Percentiles rank a stretch among this genome's conserved stretches.
Conservation (phyloP, 108 stramenopile genomes). For the Cafeteria roenbergensis region DNA sequence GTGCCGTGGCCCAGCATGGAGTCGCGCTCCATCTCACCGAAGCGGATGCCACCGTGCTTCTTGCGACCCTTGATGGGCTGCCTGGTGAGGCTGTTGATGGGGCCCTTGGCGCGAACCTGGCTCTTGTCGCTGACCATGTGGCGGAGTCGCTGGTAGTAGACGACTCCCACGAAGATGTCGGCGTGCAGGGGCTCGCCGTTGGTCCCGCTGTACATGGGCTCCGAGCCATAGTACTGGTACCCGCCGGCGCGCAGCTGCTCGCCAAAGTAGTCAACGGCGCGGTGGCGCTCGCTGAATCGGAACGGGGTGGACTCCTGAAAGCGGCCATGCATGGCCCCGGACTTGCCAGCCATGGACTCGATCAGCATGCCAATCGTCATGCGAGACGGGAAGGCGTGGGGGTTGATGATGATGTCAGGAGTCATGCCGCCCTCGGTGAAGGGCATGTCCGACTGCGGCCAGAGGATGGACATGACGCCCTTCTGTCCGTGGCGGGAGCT, state of each 20-base stretch:
- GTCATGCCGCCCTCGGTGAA: constrained; percentile 89
- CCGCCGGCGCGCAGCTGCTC: constrained; percentile 89
- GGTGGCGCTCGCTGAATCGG: constrained; percentile 61
- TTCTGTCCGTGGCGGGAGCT: constrained; percentile 97
- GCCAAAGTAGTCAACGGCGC: constrained; percentile 90
- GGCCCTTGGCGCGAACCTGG: constrained; percentile 90
- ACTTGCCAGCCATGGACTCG: constrained; percentile 98
- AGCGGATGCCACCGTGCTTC: constrained; percentile 89
- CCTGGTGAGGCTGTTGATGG: constrained; percentile 81
- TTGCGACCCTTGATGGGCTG: constrained; percentile 97
- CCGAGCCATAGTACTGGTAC: constrained; percentile 91
- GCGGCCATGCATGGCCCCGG: constrained; percentile 84
- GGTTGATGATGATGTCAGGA: constrained; percentile 97
- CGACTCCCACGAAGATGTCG: constrained; percentile 94
- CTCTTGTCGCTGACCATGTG: constrained; percentile 99
- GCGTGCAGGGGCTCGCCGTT: constrained; percentile 90
- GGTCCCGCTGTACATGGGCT: constrained; percentile 91
- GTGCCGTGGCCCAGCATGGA: constrained; percentile 83
- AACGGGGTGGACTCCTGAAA: constrained; percentile 92
- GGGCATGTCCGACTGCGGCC: constrained; percentile 98
- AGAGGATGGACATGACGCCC: constrained; percentile 88
- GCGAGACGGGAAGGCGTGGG: constrained; percentile 86
- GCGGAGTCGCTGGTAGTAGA: constrained; percentile 93
- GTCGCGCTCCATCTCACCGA: constrained; percentile 99
- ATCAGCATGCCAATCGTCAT: constrained; percentile 99